These are phyloP conservation scores for Globisporangium ultimum DNA, from an alignment of 352 stramenopile genomes.

Conservation along the genomic window DNA sequence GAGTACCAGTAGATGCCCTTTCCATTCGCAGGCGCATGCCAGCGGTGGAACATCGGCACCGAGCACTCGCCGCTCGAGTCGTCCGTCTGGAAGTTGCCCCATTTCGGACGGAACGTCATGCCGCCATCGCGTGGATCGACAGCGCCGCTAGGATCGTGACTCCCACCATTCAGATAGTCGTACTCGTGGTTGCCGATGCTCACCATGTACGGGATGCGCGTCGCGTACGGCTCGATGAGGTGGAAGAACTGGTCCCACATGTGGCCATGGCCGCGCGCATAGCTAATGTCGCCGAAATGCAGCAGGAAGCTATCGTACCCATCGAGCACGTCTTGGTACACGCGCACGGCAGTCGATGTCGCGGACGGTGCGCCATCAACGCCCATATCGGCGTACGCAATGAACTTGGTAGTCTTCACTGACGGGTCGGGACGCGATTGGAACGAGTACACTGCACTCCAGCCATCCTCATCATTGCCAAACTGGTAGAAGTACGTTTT, in stretches of 20 bases:
- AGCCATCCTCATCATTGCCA: constrained; percentile 71
- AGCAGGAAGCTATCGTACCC: constrained; percentile 72
- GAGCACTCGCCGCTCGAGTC: constrained; percentile 72
- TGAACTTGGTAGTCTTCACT: constrained; percentile 58
- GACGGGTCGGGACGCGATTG: constrained; percentile 34
- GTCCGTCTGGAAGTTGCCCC: constrained; percentile 57
- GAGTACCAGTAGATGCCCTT: constrained; percentile 88
- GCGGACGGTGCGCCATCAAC: constrained; percentile 49
- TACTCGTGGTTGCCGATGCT: constrained; percentile 80
- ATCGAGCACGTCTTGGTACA: constrained; percentile 51
- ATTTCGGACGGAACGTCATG: constrained; percentile 65
- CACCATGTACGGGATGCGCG: constrained; percentile 75
- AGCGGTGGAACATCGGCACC: constrained; percentile 75
- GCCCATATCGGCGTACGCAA: constrained; percentile 83
- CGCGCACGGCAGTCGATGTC: constrained; percentile 50
- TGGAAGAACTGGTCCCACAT: constrained; percentile 80
- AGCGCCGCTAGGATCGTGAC: constrained; percentile 56
- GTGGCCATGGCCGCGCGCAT: constrained; percentile 52
- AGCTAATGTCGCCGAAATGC: constrained; percentile 78
- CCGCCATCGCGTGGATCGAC: constrained; percentile 29
- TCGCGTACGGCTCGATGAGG: constrained; percentile 64
- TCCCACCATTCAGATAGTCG: constrained; percentile 56
- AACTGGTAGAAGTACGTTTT: constrained; percentile 78
- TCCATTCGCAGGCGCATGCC: constrained; percentile 54
- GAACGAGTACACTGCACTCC: constrained; percentile 68